phyloP scores from a whole-genome alignment of 179 eudicot species.

The Spergularia azorica region DNA sequence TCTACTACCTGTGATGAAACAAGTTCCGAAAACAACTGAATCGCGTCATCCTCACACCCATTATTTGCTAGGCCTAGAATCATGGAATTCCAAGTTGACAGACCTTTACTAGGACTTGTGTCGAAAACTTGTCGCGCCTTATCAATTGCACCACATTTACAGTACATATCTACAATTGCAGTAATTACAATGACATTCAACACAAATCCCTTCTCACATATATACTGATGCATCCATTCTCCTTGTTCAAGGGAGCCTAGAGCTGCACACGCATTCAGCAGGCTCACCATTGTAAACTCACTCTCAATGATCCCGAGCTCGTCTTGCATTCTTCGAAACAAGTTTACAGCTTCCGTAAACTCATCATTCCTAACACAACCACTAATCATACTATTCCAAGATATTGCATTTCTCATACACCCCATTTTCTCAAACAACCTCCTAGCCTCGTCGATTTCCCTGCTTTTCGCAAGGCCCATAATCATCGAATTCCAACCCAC shows the following conservation, averaged over 20 bases:
- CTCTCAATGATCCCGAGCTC: slow-evolving; percentile 38
- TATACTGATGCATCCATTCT: slow-evolving; percentile 58
- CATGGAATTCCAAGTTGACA: slow-evolving; percentile 83
- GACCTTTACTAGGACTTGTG: slow-evolving; percentile 33
- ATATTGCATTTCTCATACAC: slow-evolving; percentile 40
- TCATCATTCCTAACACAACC: slow-evolving; percentile 67
- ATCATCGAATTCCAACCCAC: slow-evolving; percentile 81
- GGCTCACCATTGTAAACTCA: slow-evolving; percentile 66
- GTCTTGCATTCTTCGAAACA: slow-evolving; percentile 58
- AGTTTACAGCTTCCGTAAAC: slow-evolving; percentile 52
- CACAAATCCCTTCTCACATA: slow-evolving; percentile 43
- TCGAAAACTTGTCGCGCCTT: slow-evolving; percentile 50
- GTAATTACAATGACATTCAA: slow-evolving; percentile 54
- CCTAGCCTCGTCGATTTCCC: slow-evolving; percentile 47
- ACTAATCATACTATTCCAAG: slow-evolving; percentile 85
- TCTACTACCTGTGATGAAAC: slow-evolving; percentile 31
- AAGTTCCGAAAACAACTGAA: slow-evolving; percentile 52
- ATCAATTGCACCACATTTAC: slow-evolving; percentile 71
- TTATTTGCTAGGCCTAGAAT: slow-evolving; percentile 70
- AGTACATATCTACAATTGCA: slow-evolving; percentile 70
- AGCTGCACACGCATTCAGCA: slow-evolving; percentile 65
- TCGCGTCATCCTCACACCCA: slow-evolving; percentile 52
- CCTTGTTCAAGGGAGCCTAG: slow-evolving; percentile 72
- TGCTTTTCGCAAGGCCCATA: slow-evolving; percentile 56
- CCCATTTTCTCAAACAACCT: slow-evolving; percentile 59